Base-by-base conservation (phyloP, 2,329 filamentous ascomycete species). In the Ascosphaera pollenicola region DNA sequence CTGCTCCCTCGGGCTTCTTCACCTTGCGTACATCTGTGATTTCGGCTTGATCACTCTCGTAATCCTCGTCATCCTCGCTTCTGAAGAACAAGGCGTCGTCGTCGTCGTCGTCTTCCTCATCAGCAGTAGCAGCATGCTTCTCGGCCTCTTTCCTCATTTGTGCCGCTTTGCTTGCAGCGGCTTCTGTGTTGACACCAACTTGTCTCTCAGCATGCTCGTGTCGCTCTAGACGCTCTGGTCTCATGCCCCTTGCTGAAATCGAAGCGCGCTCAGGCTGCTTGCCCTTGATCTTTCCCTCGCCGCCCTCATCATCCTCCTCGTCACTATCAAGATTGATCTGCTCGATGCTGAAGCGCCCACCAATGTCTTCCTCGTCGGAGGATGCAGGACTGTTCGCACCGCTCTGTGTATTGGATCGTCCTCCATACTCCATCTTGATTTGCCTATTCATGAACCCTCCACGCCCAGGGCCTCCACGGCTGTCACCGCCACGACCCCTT, bases 311-410 rank as follows among this genome's bases (percentile, higher is more conserved):
- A n/a, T 56, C 53, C 36, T 65, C 61, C 21, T 69, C 67, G 41
- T 71, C 64, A 37, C 65, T 69, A 10, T 68, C 62, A 10, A 73
- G 49, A 44, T 65, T 64, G 44, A 73, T 66, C n/a, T 62, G 53
- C 45, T 75, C 70, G 40, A 76, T 69, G 44, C 70, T 64, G 39
- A 65, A 56, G 39, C 65, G 59, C 32, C 60, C 57, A 17, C 56
- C 61, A 17, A 57, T 53, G 34, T 62, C 57, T 37, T 66, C 68
- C 40, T 70, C 66, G 37, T 66, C 65, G 26, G 62, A 64, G 8
- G 62, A 63, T 5, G 61, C 55, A 40, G 62, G 58, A 58, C 40
- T 60, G 47, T 43, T 55, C 47, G 42, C 43, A 51, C 40, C 52
- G 47, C 10, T 46, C 42, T 31, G 52, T 50, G 45, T 49, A 34